These are phyloP conservation scores for Rauvolfia tetraphylla DNA, from an alignment of 257 asterid species.

Conservation along the genomic window DNA sequence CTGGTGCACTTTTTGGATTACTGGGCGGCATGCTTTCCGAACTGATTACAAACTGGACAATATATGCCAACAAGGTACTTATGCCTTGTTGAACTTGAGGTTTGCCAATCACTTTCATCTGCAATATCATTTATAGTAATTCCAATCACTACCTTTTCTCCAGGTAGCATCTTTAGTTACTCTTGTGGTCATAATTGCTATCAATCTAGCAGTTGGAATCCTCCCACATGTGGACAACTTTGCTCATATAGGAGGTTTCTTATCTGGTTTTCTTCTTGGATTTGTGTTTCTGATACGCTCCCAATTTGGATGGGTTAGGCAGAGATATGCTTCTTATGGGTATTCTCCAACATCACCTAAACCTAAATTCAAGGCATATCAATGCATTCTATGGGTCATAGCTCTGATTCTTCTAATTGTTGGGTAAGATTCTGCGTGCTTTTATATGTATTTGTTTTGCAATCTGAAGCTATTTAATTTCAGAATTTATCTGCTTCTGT, in stretches of 20 bases:
- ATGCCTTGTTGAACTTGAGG: neutral
- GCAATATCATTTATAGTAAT: neutral
- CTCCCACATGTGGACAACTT: conserved; percentile 95
- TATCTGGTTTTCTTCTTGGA: conserved; percentile 84
- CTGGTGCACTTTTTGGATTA: conserved; percentile 89
- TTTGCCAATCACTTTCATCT: neutral
- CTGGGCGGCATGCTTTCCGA: conserved; percentile 95
- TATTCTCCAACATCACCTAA: conserved; percentile 34
- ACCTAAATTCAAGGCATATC: conserved; percentile 73
- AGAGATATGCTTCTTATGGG: conserved; percentile 54
- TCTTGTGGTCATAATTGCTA: conserved; percentile 60
- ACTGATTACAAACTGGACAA: conserved; percentile 84
- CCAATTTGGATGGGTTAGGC: conserved; percentile 83
- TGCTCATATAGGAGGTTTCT: conserved; percentile 89
- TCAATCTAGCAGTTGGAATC: conserved; percentile 75
- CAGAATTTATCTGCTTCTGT: neutral
- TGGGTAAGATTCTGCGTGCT: conserved; percentile 48
- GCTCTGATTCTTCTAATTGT: conserved; percentile 60
- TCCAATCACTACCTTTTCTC: conserved; percentile 13
- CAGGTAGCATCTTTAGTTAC: conserved; percentile 67
- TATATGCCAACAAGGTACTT: conserved; percentile 78
- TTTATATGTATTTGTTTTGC: neutral
- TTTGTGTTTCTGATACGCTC: conserved; percentile 84
- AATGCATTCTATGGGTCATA: conserved; percentile 63
- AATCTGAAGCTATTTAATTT: neutral